Conservation (phyloP, 345 rosid genomes). For the Dovyalis caffra region DNA sequence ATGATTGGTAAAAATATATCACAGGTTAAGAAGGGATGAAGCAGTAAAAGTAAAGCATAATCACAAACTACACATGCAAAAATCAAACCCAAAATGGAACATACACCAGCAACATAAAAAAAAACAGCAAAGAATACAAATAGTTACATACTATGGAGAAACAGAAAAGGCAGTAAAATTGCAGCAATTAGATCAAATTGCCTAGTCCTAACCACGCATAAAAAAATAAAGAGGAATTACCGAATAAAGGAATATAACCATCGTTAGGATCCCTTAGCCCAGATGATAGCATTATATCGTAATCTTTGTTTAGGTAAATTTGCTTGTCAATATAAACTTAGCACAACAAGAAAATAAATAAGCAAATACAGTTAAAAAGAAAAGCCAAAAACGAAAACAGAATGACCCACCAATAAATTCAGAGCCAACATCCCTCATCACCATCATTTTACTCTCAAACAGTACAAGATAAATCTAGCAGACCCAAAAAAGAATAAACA, state of each 20-base stretch:
- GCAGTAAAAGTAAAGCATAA: neutral
- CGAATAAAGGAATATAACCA: neutral
- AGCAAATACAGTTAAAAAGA: neutral
- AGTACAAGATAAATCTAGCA: conserved; percentile 9
- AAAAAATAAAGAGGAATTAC: conserved; percentile 1
- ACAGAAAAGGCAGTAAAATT: neutral
- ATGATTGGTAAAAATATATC: neutral
- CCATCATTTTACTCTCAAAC: conserved; percentile 9
- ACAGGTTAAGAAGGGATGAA: neutral
- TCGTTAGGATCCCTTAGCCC: conserved; percentile 13
- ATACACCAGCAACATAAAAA: neutral
- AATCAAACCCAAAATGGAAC: neutral
- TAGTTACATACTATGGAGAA: neutral
- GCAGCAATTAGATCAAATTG: conserved; percentile 11
- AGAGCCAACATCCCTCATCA: conserved; percentile 20
- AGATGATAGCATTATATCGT: conserved; percentile 4
- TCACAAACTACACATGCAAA: neutral
- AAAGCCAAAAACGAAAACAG: neutral
- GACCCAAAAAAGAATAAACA: neutral
- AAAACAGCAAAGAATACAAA: neutral
- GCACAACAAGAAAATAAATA: neutral
- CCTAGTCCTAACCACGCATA: neutral
- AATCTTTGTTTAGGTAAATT: neutral
- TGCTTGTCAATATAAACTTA: conserved; percentile 4
- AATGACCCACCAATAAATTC: conserved; percentile 25